Evolutionary conservation across 352 stramenopile genomes (phyloP), one percentile per base, ranked within the genome.

Genomic region (Pythium dissotocum): DNA sequence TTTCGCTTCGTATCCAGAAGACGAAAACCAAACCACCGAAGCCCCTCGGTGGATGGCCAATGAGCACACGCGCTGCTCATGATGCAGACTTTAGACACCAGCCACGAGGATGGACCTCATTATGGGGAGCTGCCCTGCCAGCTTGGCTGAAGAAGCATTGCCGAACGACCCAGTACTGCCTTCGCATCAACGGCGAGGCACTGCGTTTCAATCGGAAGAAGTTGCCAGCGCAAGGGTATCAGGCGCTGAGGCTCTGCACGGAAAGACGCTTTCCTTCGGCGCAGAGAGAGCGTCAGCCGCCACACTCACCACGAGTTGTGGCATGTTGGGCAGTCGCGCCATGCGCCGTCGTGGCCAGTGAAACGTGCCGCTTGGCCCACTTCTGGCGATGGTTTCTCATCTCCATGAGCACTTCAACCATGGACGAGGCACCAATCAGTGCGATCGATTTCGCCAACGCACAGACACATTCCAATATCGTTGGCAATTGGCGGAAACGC

Each of bases 391-490:
- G 32, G 30, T 5, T 44, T 46, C 55, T 32, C 32, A 61, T 61
- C 55, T 35, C 24, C 12, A 28, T 33, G 55, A 61, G 21, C 55
- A 63, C 35, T 38, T 63, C 33, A 42, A 59, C 53, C 30, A n/a
- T 42, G 32, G 53, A 59, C 53, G 32, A 59, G 51, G 51, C 51
- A 12, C 57, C 38, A 63, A 63, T 63, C 57, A 63, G 36, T 18
- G 42, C 21, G 12, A 33, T 18, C 21, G 10, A 54, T 63, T 63
- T 63, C 57, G 57, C 57, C 57, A 52, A 63, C 57, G n/a, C 57
- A 63, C 38, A 24, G 30, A 36, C 40, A 10, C 21, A 38, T 54
- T 52, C 36, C 28, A 53, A 14, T 26, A 33, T 16, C 40, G 57
- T 35, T 49, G 33, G 18, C 40, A 12, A 40, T 63, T 63, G 57